phyloP scores from a whole-genome alignment of 2,329 filamentous ascomycete species.

The Fusarium burgessii region DNA sequence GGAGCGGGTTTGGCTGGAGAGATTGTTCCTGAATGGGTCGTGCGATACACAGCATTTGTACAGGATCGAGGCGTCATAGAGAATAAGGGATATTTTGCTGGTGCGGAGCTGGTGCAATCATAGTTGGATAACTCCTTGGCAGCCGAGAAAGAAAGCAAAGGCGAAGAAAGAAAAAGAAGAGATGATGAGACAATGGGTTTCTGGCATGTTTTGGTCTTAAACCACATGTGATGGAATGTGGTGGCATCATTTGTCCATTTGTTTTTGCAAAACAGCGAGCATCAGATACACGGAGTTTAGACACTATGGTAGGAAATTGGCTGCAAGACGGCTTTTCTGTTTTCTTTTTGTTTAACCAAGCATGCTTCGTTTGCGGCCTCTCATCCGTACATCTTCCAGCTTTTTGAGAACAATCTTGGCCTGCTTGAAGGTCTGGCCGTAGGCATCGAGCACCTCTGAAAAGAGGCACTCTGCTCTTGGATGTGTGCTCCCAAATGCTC shows the following conservation, averaged over 20 bases:
- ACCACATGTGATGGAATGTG: slow-evolving; percentile 26
- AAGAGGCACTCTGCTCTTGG: slow-evolving; percentile 85
- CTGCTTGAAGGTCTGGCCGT: slow-evolving; percentile 80
- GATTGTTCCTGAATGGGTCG: slow-evolving; percentile 90
- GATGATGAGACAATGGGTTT: slow-evolving; percentile 10
- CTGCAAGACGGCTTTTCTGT: slow-evolving; percentile 40
- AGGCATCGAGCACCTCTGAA: slow-evolving; percentile 77
- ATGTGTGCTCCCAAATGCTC: slow-evolving; percentile 95
- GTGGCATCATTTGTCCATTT: slow-evolving; percentile 31
- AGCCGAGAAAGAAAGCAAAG: neutral
- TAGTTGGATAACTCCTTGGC: slow-evolving; percentile 29
- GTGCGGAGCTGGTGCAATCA: slow-evolving; percentile 73
- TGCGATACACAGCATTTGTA: slow-evolving; percentile 96
- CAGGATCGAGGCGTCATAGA: slow-evolving; percentile 95
- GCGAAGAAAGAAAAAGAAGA: slow-evolving; percentile 1
- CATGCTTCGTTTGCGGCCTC: slow-evolving; percentile 97
- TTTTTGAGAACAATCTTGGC: slow-evolving; percentile 80
- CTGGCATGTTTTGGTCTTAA: slow-evolving; percentile 27
- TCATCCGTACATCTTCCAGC: slow-evolving; percentile 91
- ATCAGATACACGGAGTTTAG: slow-evolving; percentile 50
- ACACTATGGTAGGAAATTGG: slow-evolving; percentile 44
- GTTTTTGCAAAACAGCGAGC: slow-evolving; percentile 50
- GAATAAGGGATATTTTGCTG: slow-evolving; percentile 97
- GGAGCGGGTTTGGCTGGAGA: slow-evolving; percentile 76
- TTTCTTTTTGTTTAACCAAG: slow-evolving; percentile 70